Conservation (phyloP, 768 basidiomycete genomes). For the Porphyrellus cyaneotinctus region DNA sequence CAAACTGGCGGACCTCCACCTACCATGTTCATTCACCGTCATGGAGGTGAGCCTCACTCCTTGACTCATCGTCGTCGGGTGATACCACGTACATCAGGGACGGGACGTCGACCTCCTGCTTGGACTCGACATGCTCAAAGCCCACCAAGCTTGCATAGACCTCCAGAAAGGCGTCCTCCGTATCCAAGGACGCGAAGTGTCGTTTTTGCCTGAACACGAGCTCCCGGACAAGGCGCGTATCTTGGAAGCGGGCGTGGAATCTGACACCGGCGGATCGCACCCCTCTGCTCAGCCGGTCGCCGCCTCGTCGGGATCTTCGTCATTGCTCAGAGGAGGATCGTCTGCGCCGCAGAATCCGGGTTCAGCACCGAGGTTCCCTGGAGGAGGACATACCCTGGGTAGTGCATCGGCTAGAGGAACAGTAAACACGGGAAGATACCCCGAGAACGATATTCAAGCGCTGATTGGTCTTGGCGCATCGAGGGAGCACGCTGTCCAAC, state of each 20-base stretch:
- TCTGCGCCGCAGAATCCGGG: slow-evolving; percentile 40
- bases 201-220: slow-evolving; percentile 91
- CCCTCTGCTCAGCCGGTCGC: slow-evolving; percentile 18
- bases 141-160: slow-evolving; percentile 95
- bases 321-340: slow-evolving; percentile 12
- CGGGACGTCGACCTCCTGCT: slow-evolving; percentile 92
- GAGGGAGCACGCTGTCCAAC: slow-evolving; percentile 71
- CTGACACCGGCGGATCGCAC: slow-evolving; percentile 19
- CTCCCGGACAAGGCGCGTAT: slow-evolving; percentile 76
- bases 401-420: slow-evolving; percentile 30
- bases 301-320: slow-evolving; percentile 12
- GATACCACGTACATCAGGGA: slow-evolving; percentile 46
- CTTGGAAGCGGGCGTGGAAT: slow-evolving; percentile 32
- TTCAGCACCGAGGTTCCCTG: slow-evolving; percentile 51
- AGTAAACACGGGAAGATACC: slow-evolving; percentile 42
- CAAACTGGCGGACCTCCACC: slow-evolving; percentile 75
- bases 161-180: slow-evolving; percentile 83
- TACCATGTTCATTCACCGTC: slow-evolving; percentile 91
- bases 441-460: slow-evolving; percentile 60
- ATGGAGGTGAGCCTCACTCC: slow-evolving; percentile 65
- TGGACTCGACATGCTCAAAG: slow-evolving; percentile 98
- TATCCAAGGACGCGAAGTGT: slow-evolving; percentile 88
- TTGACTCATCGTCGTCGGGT: too few relatives aligned
- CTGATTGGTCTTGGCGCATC: slow-evolving; percentile 76
- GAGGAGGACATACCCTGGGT: slow-evolving; percentile 62